Evolutionary conservation across 2,329 filamentous ascomycete genomes (phyloP).

Genomic region (Stagonosporopsis chrysanthemi): DNA sequence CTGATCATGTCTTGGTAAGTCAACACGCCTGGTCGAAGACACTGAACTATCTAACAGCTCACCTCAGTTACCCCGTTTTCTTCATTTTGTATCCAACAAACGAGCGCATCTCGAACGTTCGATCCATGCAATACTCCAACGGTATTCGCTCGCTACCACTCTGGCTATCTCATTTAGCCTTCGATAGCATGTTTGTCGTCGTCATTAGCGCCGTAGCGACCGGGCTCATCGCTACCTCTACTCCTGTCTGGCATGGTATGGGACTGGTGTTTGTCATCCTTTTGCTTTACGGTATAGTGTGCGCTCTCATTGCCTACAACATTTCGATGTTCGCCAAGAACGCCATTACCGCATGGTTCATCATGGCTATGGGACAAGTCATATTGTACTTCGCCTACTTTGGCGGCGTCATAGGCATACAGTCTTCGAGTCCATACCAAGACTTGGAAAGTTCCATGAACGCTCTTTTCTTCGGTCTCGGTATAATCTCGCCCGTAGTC

Average conservation of each 20-base stretch:
- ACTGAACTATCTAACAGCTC: slow-evolving; percentile 58
- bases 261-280: slow-evolving; percentile 82
- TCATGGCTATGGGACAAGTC: slow-evolving; percentile 76
- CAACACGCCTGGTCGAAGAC: not conserved
- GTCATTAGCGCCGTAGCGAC: slow-evolving; percentile 72
- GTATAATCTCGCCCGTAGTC: slow-evolving; percentile 30
- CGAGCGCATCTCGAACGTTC: slow-evolving; percentile 78
- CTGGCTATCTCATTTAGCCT: slow-evolving; percentile 80
- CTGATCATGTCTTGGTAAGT: slow-evolving; percentile 69
- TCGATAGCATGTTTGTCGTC: slow-evolving; percentile 78
- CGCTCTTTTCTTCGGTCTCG: slow-evolving; percentile 34
- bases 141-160: slow-evolving; percentile 80
- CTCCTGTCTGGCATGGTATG: slow-evolving; percentile 72
- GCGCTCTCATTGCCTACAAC: slow-evolving; percentile 77
- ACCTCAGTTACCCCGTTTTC: slow-evolving; percentile 80
- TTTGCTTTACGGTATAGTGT: slow-evolving; percentile 78
- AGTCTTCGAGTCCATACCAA: slow-evolving; percentile 25
- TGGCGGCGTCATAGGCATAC: slow-evolving; percentile 33
- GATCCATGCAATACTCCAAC: slow-evolving; percentile 87
- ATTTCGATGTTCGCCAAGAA: slow-evolving; percentile 80
- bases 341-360: slow-evolving; percentile 71
- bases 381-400: slow-evolving; percentile 56
- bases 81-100: slow-evolving; percentile 85
- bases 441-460: slow-evolving; percentile 31
- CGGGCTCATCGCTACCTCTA: slow-evolving; percentile 65